Base-by-base conservation (phyloP, 2,329 filamentous ascomycete species). In the Exophiala alcalophila region DNA sequence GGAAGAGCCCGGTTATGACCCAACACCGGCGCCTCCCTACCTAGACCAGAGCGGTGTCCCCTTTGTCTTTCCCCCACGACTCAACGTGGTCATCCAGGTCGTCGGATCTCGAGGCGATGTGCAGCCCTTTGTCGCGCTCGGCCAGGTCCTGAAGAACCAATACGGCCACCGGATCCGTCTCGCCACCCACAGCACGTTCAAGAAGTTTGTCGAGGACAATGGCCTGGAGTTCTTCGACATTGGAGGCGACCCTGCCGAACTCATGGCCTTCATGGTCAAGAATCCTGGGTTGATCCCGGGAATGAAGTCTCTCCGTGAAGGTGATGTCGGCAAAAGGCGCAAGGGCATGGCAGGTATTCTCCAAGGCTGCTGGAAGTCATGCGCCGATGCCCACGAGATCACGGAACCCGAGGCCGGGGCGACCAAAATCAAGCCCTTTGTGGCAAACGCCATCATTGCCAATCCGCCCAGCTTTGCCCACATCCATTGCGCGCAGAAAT, bases 241-340 rank as follows among this genome's bases (percentile, higher is more conserved):
- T 37, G 83, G 84, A n/a, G 84, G 84, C 3, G 83, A 89, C 59
- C 84, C 84, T 1, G 76, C 80, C 1, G 77, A 85, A 57, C 69
- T 88, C 30, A 89, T 88, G 84, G 86, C 87, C 3, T 94, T 91
- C 58, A 94, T 94, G 87, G 87, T 92, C 32, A 90, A 90, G 64
- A 85, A 92, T 54, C 86, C 88, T 0, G 86, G 87, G 0, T 69
- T 94, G 23, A 87, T 94, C 81, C 88, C 88, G 1, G 84, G 84
- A 1, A 78, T 91, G 45, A 82, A 90, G 32, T 81, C 84, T 1
- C 65, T 94, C 35, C 81, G 80, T 46, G 84, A 76, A 50, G 87
- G 87, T 5, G 87, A 92, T 59, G 78, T 94, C 34, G 81, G 77
- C 27, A 84, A 82, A 62, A 74, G 86, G 19, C 76, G 87, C 19